Conservation (phyloP, 2,329 filamentous ascomycete species). For the Colletotrichum sp. region DNA sequence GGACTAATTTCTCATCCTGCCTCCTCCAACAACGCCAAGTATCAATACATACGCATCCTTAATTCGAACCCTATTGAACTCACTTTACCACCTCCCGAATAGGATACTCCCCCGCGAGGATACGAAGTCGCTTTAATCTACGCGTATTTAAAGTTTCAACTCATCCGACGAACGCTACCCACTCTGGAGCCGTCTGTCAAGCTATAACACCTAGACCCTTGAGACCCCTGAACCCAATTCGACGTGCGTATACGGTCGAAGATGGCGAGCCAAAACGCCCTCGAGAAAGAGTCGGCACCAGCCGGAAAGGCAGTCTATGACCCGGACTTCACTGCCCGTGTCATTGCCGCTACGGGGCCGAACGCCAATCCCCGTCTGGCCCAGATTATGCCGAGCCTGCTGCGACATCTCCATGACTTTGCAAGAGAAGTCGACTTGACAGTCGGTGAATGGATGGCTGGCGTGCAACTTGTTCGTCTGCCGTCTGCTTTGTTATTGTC, state of each 20-base stretch:
- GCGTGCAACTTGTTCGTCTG: conserved; percentile 58
- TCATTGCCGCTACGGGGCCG: conserved; percentile 69
- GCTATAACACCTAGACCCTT: not conserved
- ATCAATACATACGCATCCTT: not conserved
- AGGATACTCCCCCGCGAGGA: not conserved
- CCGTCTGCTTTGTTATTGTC: not conserved
- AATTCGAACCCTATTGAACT: not conserved
- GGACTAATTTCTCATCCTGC: not conserved
- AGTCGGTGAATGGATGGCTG: conserved; percentile 69
- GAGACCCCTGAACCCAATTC: not conserved
- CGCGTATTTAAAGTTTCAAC: not conserved
- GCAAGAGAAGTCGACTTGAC: conserved; percentile 70
- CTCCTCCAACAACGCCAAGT: not conserved
- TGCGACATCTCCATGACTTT: conserved; percentile 72
- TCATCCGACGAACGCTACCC: not conserved
- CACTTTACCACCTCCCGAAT: not conserved
- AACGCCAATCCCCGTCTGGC: conserved; percentile 64
- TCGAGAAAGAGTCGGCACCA: not conserved
- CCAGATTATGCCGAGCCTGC: conserved; percentile 61
- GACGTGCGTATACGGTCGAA: not conserved
- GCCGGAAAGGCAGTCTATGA: conserved; percentile 25
- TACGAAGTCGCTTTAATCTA: not conserved
- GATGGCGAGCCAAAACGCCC: not conserved
- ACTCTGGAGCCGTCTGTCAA: not conserved
- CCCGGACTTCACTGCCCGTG: conserved; percentile 62